These are phyloP conservation scores for Euphrasia confusa DNA, from an alignment of 257 asterid genomes.

Conservation along the genomic window DNA sequence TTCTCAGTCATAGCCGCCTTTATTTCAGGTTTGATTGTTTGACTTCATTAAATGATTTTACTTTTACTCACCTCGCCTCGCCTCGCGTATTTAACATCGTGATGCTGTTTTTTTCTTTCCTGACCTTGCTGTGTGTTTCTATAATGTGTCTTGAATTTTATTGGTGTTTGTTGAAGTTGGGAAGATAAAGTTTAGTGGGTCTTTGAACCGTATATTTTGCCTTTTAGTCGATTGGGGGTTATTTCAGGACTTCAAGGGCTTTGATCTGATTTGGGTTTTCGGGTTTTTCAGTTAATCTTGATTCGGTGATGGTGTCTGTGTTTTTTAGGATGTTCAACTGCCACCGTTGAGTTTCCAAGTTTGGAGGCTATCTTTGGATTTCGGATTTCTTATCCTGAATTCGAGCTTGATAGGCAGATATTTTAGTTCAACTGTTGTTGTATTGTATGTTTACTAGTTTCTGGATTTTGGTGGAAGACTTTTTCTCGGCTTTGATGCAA, in stretches of 20 bases:
- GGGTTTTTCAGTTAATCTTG: slow-evolving; percentile 20
- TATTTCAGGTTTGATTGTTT: slow-evolving; percentile 38
- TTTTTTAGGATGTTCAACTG: background rate
- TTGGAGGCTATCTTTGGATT: slow-evolving; percentile 5
- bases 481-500: too few species aligned
- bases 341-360: background rate
- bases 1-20: slow-evolving; percentile 32
- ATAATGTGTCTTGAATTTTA: slow-evolving; percentile 11
- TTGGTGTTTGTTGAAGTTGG: slow-evolving; percentile 21
- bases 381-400: slow-evolving; percentile 4
- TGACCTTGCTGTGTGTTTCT: slow-evolving; percentile 11
- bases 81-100: background rate
- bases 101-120: background rate
- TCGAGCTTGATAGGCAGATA: slow-evolving; percentile 3
- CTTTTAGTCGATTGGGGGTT: slow-evolving; percentile 13
- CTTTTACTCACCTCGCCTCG: slow-evolving; percentile 18
- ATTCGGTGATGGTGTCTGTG: slow-evolving; percentile 16
- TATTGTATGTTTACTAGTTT: slow-evolving; percentile 3
- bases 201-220: background rate
- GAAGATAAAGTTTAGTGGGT: slow-evolving; percentile 10
- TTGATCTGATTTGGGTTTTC: slow-evolving; percentile 26
- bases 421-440: background rate
- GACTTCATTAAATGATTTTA: slow-evolving; percentile 40
- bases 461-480: background rate
- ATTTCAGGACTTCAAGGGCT: slow-evolving; percentile 8